These are phyloP conservation scores for Colletotrichum endophyticum DNA, from an alignment of 2,329 filamentous ascomycete genomes.

Conservation along the genomic window DNA sequence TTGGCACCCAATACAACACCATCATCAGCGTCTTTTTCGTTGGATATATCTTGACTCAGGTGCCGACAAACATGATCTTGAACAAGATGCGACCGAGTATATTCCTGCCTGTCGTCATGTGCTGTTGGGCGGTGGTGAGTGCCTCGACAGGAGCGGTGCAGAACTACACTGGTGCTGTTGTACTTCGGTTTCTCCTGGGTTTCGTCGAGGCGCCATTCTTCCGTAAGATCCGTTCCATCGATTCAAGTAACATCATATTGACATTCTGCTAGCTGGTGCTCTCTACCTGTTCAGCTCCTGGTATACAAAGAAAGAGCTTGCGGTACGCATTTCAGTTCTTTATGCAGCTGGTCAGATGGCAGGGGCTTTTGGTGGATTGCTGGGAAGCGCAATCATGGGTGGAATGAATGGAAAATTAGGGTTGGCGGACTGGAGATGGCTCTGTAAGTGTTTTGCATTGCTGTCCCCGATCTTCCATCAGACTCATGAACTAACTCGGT, in stretches of 20 bases:
- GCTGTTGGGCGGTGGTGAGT: neutral
- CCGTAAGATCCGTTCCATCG: neutral
- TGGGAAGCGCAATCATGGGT: conserved; percentile 27
- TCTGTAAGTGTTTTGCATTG: conserved; percentile 65
- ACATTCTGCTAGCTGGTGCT: conserved; percentile 34
- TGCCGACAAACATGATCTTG: conserved; percentile 11
- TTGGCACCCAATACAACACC: neutral
- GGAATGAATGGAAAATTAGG: conserved; percentile 30
- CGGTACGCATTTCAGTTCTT: conserved; percentile 51
- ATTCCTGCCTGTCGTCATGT: neutral
- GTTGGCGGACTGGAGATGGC: conserved; percentile 74
- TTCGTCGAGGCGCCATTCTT: conserved; percentile 5
- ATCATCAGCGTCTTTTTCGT: conserved; percentile 7
- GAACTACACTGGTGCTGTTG: neutral
- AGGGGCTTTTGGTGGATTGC: conserved; percentile 30
- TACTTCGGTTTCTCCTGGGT: neutral
- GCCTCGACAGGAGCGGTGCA: neutral
- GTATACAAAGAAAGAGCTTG: conserved; percentile 51
- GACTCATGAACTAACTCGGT: neutral
- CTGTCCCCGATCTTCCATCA: neutral
- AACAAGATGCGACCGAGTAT: conserved; percentile 7
- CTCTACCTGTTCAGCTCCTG: conserved; percentile 56
- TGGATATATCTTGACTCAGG: neutral
- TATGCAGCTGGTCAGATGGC: conserved; percentile 31
- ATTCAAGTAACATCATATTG: neutral